Conservation (phyloP, 768 basidiomycete species). For the Asterophora lycoperdoides region DNA sequence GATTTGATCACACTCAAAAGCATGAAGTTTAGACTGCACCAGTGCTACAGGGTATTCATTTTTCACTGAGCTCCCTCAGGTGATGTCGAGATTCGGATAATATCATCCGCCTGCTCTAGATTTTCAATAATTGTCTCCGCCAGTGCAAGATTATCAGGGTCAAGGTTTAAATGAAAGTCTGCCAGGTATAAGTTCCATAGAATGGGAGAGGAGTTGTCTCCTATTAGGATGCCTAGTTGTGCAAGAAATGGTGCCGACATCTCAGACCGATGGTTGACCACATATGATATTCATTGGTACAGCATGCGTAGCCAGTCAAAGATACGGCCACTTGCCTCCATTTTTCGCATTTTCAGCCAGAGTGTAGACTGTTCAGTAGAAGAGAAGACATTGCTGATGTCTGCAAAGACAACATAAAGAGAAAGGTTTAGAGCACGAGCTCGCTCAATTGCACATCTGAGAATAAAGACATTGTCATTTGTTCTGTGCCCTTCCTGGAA, state of each 20-base stretch:
- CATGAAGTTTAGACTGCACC: constrained; percentile 23
- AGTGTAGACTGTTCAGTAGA: too few relatives aligned
- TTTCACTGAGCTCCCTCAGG: constrained; percentile 16
- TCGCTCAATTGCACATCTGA: constrained; percentile 14
- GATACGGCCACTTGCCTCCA: constrained; percentile 16
- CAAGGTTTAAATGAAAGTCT: constrained; percentile 12
- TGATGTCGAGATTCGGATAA: constrained; percentile 16
- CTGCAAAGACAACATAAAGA: constrained; percentile 17
- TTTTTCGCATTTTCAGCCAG: constrained; percentile 20
- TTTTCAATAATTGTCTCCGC: constrained; percentile 11
- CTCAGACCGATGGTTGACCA: background rate
- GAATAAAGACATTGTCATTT: constrained; percentile 8
- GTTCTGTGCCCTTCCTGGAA: constrained; percentile 22
- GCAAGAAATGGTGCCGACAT: background rate
- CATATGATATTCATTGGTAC: constrained; percentile 9
- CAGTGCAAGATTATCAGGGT: constrained; percentile 15
- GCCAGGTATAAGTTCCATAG: constrained; percentile 23
- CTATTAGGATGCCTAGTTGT: constrained; percentile 17
- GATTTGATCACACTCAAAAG: constrained; percentile 22
- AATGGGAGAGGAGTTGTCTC: constrained; percentile 21
- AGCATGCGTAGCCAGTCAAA: constrained; percentile 19
- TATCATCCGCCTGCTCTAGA: constrained; percentile 25
- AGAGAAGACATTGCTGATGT: too few relatives aligned
- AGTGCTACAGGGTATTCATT: constrained; percentile 12
- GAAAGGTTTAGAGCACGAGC: constrained; percentile 7